Evolutionary conservation across 352 stramenopile genomes (phyloP), one percentile per base, ranked within the genome.

Genomic region (Pythium grandisporangium): DNA sequence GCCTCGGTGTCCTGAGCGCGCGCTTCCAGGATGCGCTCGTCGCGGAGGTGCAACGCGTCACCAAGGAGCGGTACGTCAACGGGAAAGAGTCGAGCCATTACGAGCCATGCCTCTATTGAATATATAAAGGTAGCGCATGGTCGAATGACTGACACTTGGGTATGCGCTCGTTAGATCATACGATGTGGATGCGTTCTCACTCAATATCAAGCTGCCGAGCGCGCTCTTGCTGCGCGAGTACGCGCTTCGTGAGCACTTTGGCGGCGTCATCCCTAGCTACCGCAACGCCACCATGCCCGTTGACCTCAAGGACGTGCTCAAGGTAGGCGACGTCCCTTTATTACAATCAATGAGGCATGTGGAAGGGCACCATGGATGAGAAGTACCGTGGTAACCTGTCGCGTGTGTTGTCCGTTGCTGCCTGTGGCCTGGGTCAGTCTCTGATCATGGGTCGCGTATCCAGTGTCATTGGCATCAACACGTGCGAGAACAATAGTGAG

Each of bases 191-290:
- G 50, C 63, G 17, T 93, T 93, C 32, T 56, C 73, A 23, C 71
- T 93, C 42, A 86, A 78, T 48, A 82, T 90, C 41, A 88, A 89
- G 54, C 44, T 92, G 42, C 76, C 76, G 14, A 87, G 79, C 53
- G 60, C 79, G 30, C 66, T 89, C 27, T 35, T 92, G 24, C 61
- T 92, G 42, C 71, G 79, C 30, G 76, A 93, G 54, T 86, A 84
- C 48, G 64, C 75, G 37, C 50, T 93, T 42, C 55, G 80, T 23
- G 62, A 83, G 11, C 66, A 84, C 45, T 53, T 92, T 44, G 66
- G 57, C 20, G 24, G 23, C 10, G 44, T 47, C 17, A 46, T 75
- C 2, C 37, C 38, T 2, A 61, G 65, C 32, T 85, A 74, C 36
- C 48, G 39, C 33, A 24, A 48, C 19, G 45, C 44, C 39, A 55